Base-by-base conservation (phyloP, 805 yeast species). In the Metschnikowia kofuensis region DNA sequence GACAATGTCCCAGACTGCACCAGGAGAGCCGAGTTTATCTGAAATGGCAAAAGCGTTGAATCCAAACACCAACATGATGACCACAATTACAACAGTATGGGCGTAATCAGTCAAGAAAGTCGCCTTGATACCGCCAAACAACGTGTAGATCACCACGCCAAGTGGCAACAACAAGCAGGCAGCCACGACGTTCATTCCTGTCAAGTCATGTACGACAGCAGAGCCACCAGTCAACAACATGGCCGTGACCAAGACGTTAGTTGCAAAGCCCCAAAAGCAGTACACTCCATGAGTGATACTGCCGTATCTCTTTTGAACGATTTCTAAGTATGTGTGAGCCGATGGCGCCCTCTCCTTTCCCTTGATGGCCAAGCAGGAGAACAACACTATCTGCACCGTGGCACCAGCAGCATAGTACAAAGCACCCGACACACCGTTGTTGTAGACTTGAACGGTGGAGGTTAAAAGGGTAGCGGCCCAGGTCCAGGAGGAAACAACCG, bases 401-500 rank as follows among this genome's bases (percentile, higher is more conserved):
- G 96, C 97, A 62, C 97, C 98, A 3, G 94, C 80, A 8, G 96
- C 96, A 64, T 91, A 91, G 70, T 82, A 86, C 62, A 78, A 83
- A 12, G 92, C 85, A 42, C 96, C 96, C 32, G 84, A 68, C 37
- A 91, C 79, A 60, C 98, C 98, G 52, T 74, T 71, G 48, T 68
- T 67, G 67, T 87, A 90, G 21, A 88, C 88, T 64, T 86, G 90
- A 16, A 96, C 80, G 0, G 95, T 81, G 2, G 89, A 82, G 35
- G 83, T 83, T 31, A 87, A 72, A 30, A 51, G 51, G 1, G 95
- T 87, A n/a, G 75, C 75, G 36, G 75, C 69, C 78, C 78, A 74
- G 12, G 97, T 89, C 98, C 98, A 91, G 8, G 92, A 84, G 11
- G 92, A 84, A 8, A 90, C 96, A 30, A 91, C 97, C 7, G 96